These are phyloP conservation scores for Colletotrichum costaricense DNA, from an alignment of 2,329 filamentous ascomycete species.

Conservation along the genomic window DNA sequence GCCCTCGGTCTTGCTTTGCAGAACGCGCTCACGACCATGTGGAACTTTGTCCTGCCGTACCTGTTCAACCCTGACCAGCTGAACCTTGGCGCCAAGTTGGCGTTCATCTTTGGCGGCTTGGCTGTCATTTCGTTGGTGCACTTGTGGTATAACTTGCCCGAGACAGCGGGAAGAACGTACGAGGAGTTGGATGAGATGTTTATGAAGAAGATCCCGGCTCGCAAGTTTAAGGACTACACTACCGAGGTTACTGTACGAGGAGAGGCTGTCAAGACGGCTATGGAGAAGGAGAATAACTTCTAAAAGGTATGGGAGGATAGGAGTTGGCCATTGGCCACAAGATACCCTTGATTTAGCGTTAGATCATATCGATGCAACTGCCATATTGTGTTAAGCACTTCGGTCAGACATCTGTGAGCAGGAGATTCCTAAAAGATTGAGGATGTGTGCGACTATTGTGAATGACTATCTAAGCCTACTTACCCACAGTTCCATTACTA, in stretches of 20 bases:
- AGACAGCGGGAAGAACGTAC: conserved; percentile 41
- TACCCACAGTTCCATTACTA: too few relatives aligned
- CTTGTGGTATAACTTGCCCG: conserved; percentile 51
- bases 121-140: conserved; percentile 45
- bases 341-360: background rate
- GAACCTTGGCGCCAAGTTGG: conserved; percentile 52
- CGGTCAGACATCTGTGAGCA: background rate
- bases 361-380: background rate
- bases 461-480: background rate
- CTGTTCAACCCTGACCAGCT: conserved; percentile 40
- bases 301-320: background rate
- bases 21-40: conserved; percentile 39
- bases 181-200: conserved; percentile 44
- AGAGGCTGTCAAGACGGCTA: conserved; percentile 13
- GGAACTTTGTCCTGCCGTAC: conserved; percentile 38
- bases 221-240: conserved; percentile 41
- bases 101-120: conserved; percentile 52
- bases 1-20: conserved; percentile 50
- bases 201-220: conserved; percentile 39
- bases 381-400: background rate
- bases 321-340: background rate
- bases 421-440: background rate
- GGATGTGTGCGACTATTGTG: too few relatives aligned
- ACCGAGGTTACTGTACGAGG: conserved; percentile 29
- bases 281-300: conserved; percentile 18